phyloP scores from a whole-genome alignment of 176 grass and related monocot genomes.

The Ananas comosus region DNA sequence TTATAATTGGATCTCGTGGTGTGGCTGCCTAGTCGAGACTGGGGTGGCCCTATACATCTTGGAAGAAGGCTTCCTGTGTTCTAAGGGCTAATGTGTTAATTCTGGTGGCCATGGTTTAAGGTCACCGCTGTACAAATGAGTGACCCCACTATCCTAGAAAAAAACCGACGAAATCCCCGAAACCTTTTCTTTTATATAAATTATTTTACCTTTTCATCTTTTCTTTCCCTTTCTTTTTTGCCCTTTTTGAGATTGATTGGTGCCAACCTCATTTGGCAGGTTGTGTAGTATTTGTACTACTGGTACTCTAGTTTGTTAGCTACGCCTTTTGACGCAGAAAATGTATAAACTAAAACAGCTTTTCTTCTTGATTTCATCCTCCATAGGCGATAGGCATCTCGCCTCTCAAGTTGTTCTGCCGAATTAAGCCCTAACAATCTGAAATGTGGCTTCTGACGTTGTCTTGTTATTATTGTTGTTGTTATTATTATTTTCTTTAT shows the following conservation, averaged over 20 bases:
- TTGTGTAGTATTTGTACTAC: background rate
- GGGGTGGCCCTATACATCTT: constrained; percentile 13
- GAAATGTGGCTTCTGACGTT: background rate
- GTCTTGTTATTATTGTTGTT: background rate
- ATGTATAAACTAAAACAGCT: background rate
- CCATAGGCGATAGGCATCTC: background rate
- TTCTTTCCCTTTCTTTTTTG: background rate
- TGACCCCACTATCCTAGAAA: constrained; percentile 2
- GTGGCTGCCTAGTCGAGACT: background rate
- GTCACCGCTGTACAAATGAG: constrained; percentile 6
- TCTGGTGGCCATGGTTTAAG: background rate
- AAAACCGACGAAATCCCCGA: background rate
- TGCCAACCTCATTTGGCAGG: constrained; percentile 4
- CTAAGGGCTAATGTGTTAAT: constrained; percentile 2
- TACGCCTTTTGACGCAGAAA: background rate
- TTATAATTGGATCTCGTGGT: background rate
- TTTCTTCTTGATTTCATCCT: background rate
- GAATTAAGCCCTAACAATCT: background rate
- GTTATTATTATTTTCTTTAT: constrained; percentile 1
- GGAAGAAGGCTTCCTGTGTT: background rate
- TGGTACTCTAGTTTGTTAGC: background rate
- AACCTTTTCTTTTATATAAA: background rate
- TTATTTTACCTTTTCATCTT: too few species aligned
- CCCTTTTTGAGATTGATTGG: background rate
- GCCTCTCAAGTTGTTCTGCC: background rate